Evolutionary conservation across 2,329 filamentous ascomycete species (phyloP).

Genomic region (Cryphonectria parasitica): DNA sequence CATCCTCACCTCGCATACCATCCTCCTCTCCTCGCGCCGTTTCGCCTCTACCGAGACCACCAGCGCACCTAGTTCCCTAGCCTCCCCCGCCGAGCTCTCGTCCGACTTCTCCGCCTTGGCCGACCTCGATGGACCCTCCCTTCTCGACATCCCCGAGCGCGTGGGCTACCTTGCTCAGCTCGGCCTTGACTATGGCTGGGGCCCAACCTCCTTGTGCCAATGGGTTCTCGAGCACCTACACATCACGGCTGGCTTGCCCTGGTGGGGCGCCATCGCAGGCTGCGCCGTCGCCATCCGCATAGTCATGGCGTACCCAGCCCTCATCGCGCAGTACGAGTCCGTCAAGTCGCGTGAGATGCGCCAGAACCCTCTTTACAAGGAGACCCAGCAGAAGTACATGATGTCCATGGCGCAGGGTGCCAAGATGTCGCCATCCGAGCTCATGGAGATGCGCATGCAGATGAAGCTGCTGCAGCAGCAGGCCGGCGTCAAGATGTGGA

Average conservation of each 20-base stretch:
- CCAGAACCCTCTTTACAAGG: conserved; percentile 59
- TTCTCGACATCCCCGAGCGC: conserved; percentile 68
- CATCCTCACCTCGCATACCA: conserved; percentile 27
- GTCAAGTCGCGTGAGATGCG: conserved; percentile 65
- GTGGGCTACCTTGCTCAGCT: conserved; percentile 83
- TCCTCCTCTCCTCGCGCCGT: conserved; percentile 28
- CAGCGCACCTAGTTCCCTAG: conserved; percentile 27
- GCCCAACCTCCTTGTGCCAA: conserved; percentile 74
- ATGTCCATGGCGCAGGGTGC: conserved; percentile 39
- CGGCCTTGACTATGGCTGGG: conserved; percentile 86
- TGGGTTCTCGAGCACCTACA: conserved; percentile 83
- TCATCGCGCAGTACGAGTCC: conserved; percentile 63
- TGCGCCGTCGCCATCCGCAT: conserved; percentile 68
- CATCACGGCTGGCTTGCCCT: conserved; percentile 73
- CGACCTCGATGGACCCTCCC: conserved; percentile 43
- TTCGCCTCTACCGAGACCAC: conserved; percentile 37
- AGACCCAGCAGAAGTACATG: conserved; percentile 54
- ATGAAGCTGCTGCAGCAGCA: conserved; percentile 55
- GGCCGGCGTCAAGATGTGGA: conserved; percentile 57
- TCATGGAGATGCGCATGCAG: conserved; percentile 51
- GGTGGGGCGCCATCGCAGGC: conserved; percentile 76
- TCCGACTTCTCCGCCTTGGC: conserved; percentile 38
- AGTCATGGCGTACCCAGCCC: conserved; percentile 66
- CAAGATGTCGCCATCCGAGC: conserved; percentile 49
- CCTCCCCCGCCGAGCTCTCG: conserved; percentile 33